Evolutionary conservation across 805 yeast species (phyloP).

Genomic region (Hanseniaspora singularis): DNA sequence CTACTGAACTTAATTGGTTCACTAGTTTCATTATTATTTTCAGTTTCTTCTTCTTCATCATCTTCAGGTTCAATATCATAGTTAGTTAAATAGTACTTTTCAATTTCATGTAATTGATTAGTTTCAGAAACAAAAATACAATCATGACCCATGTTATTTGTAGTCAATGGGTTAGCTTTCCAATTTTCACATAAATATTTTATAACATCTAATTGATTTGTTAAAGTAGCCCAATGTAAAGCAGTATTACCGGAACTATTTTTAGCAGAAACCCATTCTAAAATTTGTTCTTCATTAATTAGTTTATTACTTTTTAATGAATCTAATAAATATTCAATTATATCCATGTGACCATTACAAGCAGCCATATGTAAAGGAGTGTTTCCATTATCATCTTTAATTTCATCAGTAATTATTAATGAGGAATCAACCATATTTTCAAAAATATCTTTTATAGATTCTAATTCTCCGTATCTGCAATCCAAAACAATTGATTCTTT

Average conservation of each 20-base stretch:
- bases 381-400: conserved; percentile 27
- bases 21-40: conserved; percentile 26
- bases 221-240: conserved; percentile 89
- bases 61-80: conserved; percentile 59
- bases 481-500: conserved; percentile 71
- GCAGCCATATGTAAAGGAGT: conserved; percentile 92
- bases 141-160: conserved; percentile 69
- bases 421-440: conserved; percentile 40
- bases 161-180: conserved; percentile 68
- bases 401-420: conserved; percentile 24
- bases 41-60: conserved; percentile 29
- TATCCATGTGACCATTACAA: conserved; percentile 79
- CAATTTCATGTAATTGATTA: conserved; percentile 62
- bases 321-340: conserved; percentile 47
- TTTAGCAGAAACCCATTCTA: conserved; percentile 35
- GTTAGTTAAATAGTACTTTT: conserved; percentile 60
- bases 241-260: conserved; percentile 89
- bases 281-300: conserved; percentile 31
- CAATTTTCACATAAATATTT: conserved; percentile 58
- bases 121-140: conserved; percentile 80
- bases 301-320: conserved; percentile 28
- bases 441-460: conserved; percentile 57
- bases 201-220: conserved; percentile 69
- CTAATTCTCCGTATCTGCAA: conserved; percentile 81
- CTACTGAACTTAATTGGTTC: conserved; percentile 16